A percentile compares a stretch with the other conserved stretches of the same genome.
Evolutionary conservation across 2,329 filamentous ascomycete genomes (phyloP).

Genomic region (Aspergillus fumigatiaffinis): DNA sequence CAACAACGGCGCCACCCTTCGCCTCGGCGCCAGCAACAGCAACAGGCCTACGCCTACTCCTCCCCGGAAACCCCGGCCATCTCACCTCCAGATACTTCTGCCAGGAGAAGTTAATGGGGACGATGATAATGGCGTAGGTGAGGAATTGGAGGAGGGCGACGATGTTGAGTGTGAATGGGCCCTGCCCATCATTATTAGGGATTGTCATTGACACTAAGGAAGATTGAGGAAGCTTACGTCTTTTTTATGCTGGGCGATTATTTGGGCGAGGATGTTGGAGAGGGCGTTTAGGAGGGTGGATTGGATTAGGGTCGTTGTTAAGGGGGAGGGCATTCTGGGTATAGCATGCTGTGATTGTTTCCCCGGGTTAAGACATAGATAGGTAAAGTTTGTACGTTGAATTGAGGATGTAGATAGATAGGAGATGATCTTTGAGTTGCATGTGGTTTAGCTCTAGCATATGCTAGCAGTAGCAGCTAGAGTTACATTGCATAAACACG

Average conservation of each 20-base stretch:
- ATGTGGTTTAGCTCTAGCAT: too few species aligned
- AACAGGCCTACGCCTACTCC: neutral
- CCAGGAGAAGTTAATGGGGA: slow-evolving; percentile 83
- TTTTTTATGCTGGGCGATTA: slow-evolving; percentile 35
- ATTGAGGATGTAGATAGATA: too few species aligned
- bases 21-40: neutral
- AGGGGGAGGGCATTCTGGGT: slow-evolving; percentile 10
- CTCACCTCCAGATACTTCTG: slow-evolving; percentile 71
- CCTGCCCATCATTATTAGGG: slow-evolving; percentile 37
- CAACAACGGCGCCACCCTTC: neutral
- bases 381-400: too few species aligned
- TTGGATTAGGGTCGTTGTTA: slow-evolving; percentile 35
- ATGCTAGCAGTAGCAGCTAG: too few species aligned
- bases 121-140: slow-evolving; percentile 67
- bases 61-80: slow-evolving; percentile 62
- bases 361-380: too few species aligned
- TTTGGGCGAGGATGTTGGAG: slow-evolving; percentile 36
- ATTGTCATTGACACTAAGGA: too few species aligned
- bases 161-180: slow-evolving; percentile 60
- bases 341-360: too few species aligned
- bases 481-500: neutral
- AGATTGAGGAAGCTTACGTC: slow-evolving; percentile 20
- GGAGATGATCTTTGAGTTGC: too few species aligned
- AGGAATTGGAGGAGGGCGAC: slow-evolving; percentile 72
- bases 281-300: slow-evolving; percentile 36